Conservation (phyloP, 208 protist species). For the Kentomonas sorsogonicus region DNA sequence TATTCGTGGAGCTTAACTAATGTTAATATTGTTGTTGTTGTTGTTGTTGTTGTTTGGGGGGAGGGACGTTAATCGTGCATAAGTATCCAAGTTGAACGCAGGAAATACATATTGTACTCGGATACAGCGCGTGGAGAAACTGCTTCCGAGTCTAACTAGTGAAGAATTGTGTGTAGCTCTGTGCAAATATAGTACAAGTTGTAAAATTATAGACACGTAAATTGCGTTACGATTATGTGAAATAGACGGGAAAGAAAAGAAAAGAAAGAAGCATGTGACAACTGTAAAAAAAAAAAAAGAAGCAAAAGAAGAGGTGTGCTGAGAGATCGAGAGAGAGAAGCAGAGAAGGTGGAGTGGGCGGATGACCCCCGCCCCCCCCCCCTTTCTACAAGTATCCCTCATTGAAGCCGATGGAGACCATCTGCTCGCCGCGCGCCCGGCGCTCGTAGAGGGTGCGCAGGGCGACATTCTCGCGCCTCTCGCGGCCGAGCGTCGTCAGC, state of each 20-base stretch:
- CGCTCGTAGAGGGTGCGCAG: constrained; percentile 70
- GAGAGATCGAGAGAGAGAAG: not conserved
- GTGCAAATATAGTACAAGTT: no score
- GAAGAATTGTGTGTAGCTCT: no score
- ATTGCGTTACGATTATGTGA: not conserved
- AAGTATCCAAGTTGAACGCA: no score
- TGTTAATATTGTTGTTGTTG: no score
- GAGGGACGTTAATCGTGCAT: no score
- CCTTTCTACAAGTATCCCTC: constrained; percentile 64
- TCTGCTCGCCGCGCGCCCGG: constrained; percentile 48
- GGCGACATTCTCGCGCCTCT: constrained; percentile 71
- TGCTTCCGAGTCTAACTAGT: no score
- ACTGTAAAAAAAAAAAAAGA: constrained; percentile 10
- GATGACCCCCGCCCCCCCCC: not conserved
- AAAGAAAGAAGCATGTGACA: constrained; percentile 8
- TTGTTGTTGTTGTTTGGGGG: no score
- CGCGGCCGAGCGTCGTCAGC: constrained; percentile 77
- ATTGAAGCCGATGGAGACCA: constrained; percentile 77
- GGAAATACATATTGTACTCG: no score
- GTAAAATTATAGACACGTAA: no score
- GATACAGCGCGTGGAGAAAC: no score
- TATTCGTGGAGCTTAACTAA: no score
- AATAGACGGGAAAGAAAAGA: constrained; percentile 9
- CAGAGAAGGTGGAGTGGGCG: not conserved
- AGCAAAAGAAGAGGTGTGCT: not conserved